A percentile compares a stretch with the other conserved stretches of the same genome.
phyloP scores from a whole-genome alignment of 495 filamentous ascomycete genomes.

The Oidiodendron maius region DNA sequence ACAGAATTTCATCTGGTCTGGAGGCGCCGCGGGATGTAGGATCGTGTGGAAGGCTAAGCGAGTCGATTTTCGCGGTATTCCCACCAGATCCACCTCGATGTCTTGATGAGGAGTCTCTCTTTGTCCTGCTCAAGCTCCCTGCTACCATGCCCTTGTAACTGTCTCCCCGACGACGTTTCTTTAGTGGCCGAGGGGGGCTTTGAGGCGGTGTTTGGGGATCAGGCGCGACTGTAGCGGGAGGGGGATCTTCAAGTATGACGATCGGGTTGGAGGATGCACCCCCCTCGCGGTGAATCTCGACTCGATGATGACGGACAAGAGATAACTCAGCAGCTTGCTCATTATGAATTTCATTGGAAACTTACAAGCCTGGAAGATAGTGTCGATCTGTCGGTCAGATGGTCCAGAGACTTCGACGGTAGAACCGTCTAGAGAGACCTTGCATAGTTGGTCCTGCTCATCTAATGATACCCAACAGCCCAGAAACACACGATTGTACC shows the following conservation, averaged over 20 bases:
- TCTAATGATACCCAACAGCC: conserved; percentile 12
- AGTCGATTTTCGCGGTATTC: conserved; percentile 3
- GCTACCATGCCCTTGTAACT: not conserved
- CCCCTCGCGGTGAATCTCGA: conserved; percentile 4
- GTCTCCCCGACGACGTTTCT: not conserved
- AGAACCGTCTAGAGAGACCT: conserved; percentile 12
- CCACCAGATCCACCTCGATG: not conserved
- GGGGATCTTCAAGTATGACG: conserved; percentile 7
- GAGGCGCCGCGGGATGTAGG: not conserved
- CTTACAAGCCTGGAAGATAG: conserved; percentile 3
- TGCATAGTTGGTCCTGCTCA: conserved; percentile 7
- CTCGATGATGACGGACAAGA: conserved; percentile 10
- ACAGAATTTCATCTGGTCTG: not conserved
- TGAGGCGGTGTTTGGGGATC: not conserved
- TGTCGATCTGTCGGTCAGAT: conserved; percentile 1
- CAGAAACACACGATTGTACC: conserved; percentile 10
- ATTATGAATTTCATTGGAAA: conserved; percentile 1
- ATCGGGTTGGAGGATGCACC: conserved; percentile 8
- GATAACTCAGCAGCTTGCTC: conserved; percentile 6
- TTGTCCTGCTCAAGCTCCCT: not conserved
- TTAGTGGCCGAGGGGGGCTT: no score
- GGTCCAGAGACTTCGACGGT: conserved; percentile 4
- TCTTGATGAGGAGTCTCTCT: conserved; percentile 3
- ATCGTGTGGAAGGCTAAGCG: not conserved
- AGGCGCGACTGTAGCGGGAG: not conserved